Evolutionary conservation across 177 flowering plant species (phyloP), one percentile per base, ranked within the genome.

Genomic region (Tripterygium wilfordii): DNA sequence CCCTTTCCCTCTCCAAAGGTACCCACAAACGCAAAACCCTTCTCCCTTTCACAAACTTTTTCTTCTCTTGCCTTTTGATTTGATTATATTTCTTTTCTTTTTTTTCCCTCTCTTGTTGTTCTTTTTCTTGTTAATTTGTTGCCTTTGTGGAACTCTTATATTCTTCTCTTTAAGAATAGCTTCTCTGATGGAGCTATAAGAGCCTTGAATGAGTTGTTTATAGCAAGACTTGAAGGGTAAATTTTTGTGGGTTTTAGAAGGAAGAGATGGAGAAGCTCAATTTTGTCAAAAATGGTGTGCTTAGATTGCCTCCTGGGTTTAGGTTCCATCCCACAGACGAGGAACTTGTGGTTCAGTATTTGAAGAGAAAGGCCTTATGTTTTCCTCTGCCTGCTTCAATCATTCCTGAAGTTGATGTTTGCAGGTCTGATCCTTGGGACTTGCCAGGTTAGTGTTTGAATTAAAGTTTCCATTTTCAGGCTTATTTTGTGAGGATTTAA

Each of bases 401-500:
- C 48, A 79, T 82, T 58, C 79, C 85, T 13, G 88, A 79, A 18
- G 61, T 79, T 23, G 82, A 82, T 29, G 77, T 82, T 29, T 79
- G 80, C 79, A 78, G 72, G 29, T 51, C 73, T 45, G 85, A 82
- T 57, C 88, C 88, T 24, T 82, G 85, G 85, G 82, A 82, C 32
- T 68, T 82, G 54, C 88, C 88, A 56, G 88, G 88, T 82, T 26
- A 30, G 45, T 43, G 20, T 51, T 8, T 21, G 18, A 14, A 24
- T 7, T 25, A 10, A 17, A 13, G 1, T 3, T 1, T 15, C 23
- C 16, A 8, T 16, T 15, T 45, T 28, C 29, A 30, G 7, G 12
- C 12, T 6, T 30, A 30, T 30, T 6, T 30, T n/a, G 18, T 5
- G 44, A 15, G 8, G 1, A 30, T 30, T 6, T 30, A 30, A 6